These are phyloP conservation scores for Entomortierella chlamydospora DNA, from an alignment of 192 early-diverging fungal species.

Conservation along the genomic window DNA sequence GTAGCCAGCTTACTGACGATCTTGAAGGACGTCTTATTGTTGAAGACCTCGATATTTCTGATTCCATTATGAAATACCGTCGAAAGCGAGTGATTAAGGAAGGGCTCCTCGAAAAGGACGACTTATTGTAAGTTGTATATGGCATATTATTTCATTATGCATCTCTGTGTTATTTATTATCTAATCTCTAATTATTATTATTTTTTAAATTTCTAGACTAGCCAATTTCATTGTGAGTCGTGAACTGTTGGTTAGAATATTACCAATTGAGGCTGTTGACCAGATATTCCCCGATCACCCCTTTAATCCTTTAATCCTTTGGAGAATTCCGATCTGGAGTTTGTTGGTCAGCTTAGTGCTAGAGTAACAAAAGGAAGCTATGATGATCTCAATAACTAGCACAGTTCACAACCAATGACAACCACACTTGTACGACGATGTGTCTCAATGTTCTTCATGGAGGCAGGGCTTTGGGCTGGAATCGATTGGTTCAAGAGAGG, in stretches of 20 bases:
- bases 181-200: too few relatives aligned
- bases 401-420: not conserved
- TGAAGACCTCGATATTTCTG: not conserved
- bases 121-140: not conserved
- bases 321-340: too few relatives aligned
- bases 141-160: too few relatives aligned
- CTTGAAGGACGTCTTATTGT: not conserved
- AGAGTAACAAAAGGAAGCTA: too few relatives aligned
- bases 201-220: too few relatives aligned
- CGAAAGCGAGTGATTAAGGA: not conserved
- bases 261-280: too few relatives aligned
- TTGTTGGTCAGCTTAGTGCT: too few relatives aligned
- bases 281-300: too few relatives aligned
- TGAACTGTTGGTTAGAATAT: too few relatives aligned
- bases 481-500: not conserved
- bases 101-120: not conserved
- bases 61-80: constrained; percentile 1
- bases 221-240: too few relatives aligned
- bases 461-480: not conserved
- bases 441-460: not conserved
- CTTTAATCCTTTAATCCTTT: too few relatives aligned
- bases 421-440: not conserved
- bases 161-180: too few relatives aligned
- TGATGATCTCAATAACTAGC: not conserved
- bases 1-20: constrained; percentile 1